Evolutionary conservation across 2,329 filamentous ascomycete genomes (phyloP).

Genomic region (Thelonectria rubi): DNA sequence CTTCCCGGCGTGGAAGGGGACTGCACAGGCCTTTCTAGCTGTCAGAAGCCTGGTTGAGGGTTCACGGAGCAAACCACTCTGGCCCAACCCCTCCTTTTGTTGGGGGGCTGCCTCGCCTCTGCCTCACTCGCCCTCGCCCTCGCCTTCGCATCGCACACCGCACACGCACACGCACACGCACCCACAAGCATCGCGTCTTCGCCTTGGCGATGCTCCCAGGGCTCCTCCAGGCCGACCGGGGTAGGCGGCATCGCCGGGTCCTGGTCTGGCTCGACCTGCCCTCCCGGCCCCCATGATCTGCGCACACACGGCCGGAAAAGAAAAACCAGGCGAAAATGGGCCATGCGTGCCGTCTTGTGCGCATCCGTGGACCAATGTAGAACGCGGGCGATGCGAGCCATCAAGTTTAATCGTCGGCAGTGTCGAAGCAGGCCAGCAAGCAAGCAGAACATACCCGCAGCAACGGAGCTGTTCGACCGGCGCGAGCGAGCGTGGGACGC

Average conservation of each 20-base stretch:
- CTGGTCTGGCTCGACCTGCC: constrained; percentile 7
- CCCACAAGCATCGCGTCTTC: not conserved
- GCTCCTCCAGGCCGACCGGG: not conserved
- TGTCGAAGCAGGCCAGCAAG: not conserved
- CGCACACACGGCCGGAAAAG: constrained; percentile 10
- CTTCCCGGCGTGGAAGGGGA: not conserved
- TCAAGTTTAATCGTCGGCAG: not conserved
- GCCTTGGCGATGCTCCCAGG: not conserved
- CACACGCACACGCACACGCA: constrained; percentile 5
- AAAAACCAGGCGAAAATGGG: not conserved
- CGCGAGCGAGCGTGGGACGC: too few relatives aligned
- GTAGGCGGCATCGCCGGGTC: constrained; percentile 5
- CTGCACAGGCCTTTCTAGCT: not conserved
- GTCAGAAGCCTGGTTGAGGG: not conserved
- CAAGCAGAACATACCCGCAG: not conserved
- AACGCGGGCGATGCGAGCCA: not conserved
- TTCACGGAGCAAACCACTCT: constrained; percentile 5
- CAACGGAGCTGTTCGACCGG: not conserved
- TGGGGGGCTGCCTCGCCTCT: too few relatives aligned
- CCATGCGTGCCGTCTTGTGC: not conserved
- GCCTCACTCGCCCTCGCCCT: not conserved
- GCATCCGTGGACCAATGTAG: not conserved
- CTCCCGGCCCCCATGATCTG: constrained; percentile 1
- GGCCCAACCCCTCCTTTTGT: constrained; percentile 8
- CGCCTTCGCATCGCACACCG: not conserved